These are phyloP conservation scores for Paulownia fortunei DNA, from an alignment of 257 asterid species.

Conservation along the genomic window DNA sequence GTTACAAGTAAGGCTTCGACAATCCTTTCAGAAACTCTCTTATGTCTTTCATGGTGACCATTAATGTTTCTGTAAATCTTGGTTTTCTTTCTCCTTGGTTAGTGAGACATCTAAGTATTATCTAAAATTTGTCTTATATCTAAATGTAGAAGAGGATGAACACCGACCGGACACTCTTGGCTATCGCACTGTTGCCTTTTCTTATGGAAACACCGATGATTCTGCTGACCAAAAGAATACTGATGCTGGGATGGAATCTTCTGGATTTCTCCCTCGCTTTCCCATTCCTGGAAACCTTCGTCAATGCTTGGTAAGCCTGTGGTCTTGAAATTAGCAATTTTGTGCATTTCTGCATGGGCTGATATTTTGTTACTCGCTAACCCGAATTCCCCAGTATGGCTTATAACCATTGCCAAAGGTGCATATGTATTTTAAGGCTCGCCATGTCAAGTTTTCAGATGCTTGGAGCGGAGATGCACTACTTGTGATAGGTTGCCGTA, in stretches of 20 bases:
- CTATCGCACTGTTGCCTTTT: constrained; percentile 67
- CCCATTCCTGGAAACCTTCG: constrained; percentile 66
- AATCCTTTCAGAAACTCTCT: constrained; percentile 17
- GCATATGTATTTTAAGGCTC: constrained; percentile 74
- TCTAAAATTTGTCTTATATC: constrained; percentile 28
- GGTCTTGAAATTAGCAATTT: constrained; percentile 24
- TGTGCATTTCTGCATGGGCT: constrained; percentile 34
- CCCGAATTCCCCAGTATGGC: constrained; percentile 55
- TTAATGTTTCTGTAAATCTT: not conserved
- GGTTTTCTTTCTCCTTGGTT: constrained; percentile 5
- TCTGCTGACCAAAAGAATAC: constrained; percentile 50
- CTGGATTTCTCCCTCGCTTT: constrained; percentile 71
- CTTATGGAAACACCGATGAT: constrained; percentile 62
- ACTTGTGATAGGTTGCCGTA: constrained; percentile 85
- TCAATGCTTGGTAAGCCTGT: constrained; percentile 79
- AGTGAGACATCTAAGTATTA: not conserved
- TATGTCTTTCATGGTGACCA: constrained; percentile 9
- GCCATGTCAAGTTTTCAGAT: constrained; percentile 94
- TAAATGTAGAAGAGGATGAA: constrained; percentile 66
- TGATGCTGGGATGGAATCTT: constrained; percentile 56
- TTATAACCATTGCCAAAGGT: constrained; percentile 53
- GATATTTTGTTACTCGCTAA: constrained; percentile 48
- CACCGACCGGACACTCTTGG: constrained; percentile 39
- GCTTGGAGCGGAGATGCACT: constrained; percentile 89
- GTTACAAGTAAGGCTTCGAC: constrained; percentile 58